These are phyloP conservation scores for Taiwanofungus camphoratus DNA, from an alignment of 1,284 basidiomycete genomes.

Conservation along the genomic window DNA sequence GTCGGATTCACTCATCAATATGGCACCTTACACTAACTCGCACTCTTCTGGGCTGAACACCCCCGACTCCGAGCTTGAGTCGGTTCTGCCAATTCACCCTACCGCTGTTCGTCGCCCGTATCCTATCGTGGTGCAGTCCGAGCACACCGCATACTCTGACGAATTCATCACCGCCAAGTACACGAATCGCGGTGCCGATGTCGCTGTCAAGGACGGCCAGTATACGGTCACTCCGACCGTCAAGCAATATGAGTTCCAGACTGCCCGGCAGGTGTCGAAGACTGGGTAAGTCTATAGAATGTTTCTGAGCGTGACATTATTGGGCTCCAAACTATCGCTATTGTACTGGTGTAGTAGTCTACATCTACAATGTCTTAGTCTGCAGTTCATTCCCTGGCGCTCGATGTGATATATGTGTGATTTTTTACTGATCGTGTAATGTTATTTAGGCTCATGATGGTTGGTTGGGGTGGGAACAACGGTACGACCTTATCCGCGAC, in stretches of 20 bases:
- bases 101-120: conserved; percentile 76
- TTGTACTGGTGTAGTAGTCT: too few species aligned
- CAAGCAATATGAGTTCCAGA: conserved; percentile 88
- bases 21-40: conserved; percentile 44
- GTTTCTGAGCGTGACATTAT: conserved; percentile 3
- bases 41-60: conserved; percentile 57
- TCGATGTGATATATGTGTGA: too few species aligned
- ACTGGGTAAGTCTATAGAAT: conserved; percentile 69
- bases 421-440: conserved; percentile 2
- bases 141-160: conserved; percentile 77
- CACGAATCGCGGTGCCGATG: conserved; percentile 77
- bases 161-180: conserved; percentile 82
- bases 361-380: too few species aligned
- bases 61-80: conserved; percentile 60
- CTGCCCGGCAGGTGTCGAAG: conserved; percentile 81
- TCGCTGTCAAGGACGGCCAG: conserved; percentile 65
- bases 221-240: conserved; percentile 75
- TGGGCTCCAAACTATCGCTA: background rate
- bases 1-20: conserved; percentile 23
- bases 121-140: conserved; percentile 80
- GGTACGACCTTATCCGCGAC: conserved; percentile 93
- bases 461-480: conserved; percentile 97
- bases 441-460: conserved; percentile 81
- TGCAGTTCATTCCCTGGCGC: too few species aligned
- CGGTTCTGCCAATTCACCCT: conserved; percentile 70